Conservation (phyloP, 768 basidiomycete genomes). For the Russula sp. region DNA sequence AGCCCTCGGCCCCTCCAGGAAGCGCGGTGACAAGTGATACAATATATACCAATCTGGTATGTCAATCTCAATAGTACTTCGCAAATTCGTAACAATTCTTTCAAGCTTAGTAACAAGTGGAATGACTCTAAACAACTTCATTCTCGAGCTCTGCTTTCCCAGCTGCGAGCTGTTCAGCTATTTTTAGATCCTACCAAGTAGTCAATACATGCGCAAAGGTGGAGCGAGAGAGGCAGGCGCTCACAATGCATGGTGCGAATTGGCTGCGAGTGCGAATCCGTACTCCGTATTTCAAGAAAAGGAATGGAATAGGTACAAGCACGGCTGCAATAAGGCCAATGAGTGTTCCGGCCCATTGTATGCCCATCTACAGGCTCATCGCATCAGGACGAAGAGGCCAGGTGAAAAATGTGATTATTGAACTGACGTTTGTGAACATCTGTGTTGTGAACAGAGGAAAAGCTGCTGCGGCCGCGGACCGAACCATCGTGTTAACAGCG, state of each 20-base stretch:
- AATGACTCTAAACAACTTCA: neutral
- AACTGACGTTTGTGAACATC: constrained; percentile 43
- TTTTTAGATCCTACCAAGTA: constrained; percentile 11
- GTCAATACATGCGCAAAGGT: neutral
- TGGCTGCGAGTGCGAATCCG: constrained; percentile 11
- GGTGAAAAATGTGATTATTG: constrained; percentile 28
- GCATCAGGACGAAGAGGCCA: neutral
- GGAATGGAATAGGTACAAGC: constrained; percentile 33
- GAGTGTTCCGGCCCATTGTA: constrained; percentile 33
- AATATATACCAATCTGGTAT: no score
- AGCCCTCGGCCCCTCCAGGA: no score
- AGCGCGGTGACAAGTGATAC: no score
- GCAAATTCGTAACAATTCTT: no score
- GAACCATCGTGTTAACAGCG: constrained; percentile 53
- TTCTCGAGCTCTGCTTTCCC: neutral
- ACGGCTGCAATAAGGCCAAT: constrained; percentile 33
- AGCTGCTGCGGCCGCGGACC: constrained; percentile 50
- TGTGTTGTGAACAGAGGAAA: constrained; percentile 65
- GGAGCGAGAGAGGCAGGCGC: neutral
- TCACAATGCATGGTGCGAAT: constrained; percentile 15
- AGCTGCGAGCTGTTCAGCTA: constrained; percentile 10
- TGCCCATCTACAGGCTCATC: constrained; percentile 2
- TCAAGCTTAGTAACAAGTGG: neutral
- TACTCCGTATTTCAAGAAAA: constrained; percentile 33
- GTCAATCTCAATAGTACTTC: no score